Evolutionary conservation across 108 stramenopile genomes (phyloP), one percentile per base, ranked within the genome.

Genomic region (Nitzschia sp.): DNA sequence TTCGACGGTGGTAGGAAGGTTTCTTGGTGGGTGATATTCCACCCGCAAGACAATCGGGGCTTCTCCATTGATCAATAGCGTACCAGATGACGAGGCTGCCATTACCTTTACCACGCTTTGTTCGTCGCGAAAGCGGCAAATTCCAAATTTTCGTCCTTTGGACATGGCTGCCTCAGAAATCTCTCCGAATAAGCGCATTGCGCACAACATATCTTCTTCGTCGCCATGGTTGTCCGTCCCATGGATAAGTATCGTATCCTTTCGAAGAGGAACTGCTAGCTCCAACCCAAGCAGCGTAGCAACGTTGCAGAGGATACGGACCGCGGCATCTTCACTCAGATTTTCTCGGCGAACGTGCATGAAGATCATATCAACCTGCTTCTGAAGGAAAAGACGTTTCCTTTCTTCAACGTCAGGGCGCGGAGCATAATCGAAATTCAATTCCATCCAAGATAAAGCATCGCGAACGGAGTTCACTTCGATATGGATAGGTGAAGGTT

Each of bases 381-480:
- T 75, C 47, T 67, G 73, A 3, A 75, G 13, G 22, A 75, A 64
- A 6, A 44, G n/a, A 27, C 64, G 54, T 30, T 66, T 73, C 53
- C 50, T 35, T 1, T 73, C 79, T 28, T 59, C 21, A 22, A 70
- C 13, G 28, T 74, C 79, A 11, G 48, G 53, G 2, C 27, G 35
- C 16, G 54, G 29, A 11, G 41, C 54, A 47, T 45, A 48, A 0
- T 57, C 21, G 2, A n/a, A 6, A 29, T 70, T 50, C 16, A 34
- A 31, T 26, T 63, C 61, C 47, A 73, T 27, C 82, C 82, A 83
- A 46, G 54, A 29, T 53, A 63, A 46, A 0, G 75, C 57, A 17
- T 72, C 66, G 9, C 54, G 66, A 1, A 83, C 28, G n/a, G 59
- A 44, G 34, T 79, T 60, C 5, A 66, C 77, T 64, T 76, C 74